phyloP scores from a whole-genome alignment of 1,284 basidiomycete genomes.

The Caloboletus inedulis region DNA sequence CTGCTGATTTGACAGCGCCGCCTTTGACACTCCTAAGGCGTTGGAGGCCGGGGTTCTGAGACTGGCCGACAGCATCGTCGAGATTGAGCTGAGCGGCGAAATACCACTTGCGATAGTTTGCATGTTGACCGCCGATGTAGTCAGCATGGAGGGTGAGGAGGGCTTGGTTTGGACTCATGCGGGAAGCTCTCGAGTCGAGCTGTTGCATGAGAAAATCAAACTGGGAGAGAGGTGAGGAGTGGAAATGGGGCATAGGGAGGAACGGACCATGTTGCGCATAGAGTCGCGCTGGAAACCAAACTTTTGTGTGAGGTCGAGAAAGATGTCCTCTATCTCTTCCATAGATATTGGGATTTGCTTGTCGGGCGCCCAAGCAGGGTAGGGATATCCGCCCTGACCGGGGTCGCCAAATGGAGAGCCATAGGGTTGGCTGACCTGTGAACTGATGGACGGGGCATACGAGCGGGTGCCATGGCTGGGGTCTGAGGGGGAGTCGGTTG shows the following conservation, averaged over 20 bases:
- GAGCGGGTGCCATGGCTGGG: slow-evolving; percentile 39
- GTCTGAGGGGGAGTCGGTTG: slow-evolving; percentile 44
- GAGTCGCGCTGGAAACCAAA: slow-evolving; percentile 97
- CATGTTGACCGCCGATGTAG: slow-evolving; percentile 96
- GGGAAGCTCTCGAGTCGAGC: slow-evolving; percentile 93
- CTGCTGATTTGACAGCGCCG: slow-evolving; percentile 50
- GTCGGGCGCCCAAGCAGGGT: slow-evolving; percentile 93
- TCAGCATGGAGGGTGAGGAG: slow-evolving; percentile 95
- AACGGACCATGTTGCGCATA: slow-evolving; percentile 82
- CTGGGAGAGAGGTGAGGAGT: slow-evolving; percentile 37
- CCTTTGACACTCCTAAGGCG: slow-evolving; percentile 84
- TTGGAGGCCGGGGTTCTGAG: slow-evolving; percentile 90
- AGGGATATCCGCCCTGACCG: slow-evolving; percentile 66
- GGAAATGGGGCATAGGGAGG: neutral
- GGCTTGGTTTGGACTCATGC: slow-evolving; percentile 98
- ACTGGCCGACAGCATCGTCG: slow-evolving; percentile 96
- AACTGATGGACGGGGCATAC: slow-evolving; percentile 54
- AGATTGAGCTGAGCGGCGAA: slow-evolving; percentile 99
- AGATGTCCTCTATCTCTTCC: slow-evolving; percentile 99
- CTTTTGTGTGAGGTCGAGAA: slow-evolving; percentile 98
- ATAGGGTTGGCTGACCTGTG: slow-evolving; percentile 54
- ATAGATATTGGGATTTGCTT: slow-evolving; percentile 95
- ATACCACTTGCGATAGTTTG: slow-evolving; percentile 99
- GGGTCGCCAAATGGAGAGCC: slow-evolving; percentile 60
- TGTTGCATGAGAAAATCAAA: slow-evolving; percentile 99